Base-by-base conservation (phyloP, 129 eudicot species). In the Ambrosia artemisiifolia region DNA sequence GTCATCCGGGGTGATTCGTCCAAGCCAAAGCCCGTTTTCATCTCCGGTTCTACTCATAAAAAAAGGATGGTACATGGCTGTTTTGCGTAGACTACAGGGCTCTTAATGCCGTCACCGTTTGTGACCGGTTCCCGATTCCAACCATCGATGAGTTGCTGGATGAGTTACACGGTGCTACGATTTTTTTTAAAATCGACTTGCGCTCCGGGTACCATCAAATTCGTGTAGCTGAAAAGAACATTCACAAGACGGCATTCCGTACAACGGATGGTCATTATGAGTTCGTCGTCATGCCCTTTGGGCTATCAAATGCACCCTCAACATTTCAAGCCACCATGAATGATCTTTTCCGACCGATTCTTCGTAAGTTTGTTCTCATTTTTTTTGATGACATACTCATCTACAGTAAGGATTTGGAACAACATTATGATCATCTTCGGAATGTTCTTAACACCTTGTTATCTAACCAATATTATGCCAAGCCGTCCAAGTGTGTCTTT, bases 281-380 rank as follows among this genome's bases (percentile, higher is more conserved):
- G 28, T 24, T 24, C 28, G 28, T 24, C 28, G 28, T 24, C 28
- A 24, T 24, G 28, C 28, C 28, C 1, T 24, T 24, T 24, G 28
- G 28, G 28, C 28, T 24, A 24, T 24, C 28, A 24, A 24, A 67
- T 9, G 57, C 71, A 4, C 71, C 57, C 1, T 67, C 57, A 2
- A 20, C 71, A 3, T 67, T 67, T 7, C 71, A 44, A 11, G 3
- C 71, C 1, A 40, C 71, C 10, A 67, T 67, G 71, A 67, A 67
- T 5, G 28, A 24, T 24, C 28, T 24, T 24, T 24, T 24, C 28
- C 28, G 28, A 0, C 28, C 28, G 28, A 1, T 24, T 24, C 28
- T 24, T 24, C 28, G 28, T 24, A 24, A 24, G 28, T 24, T 24
- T 24, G 28, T 24, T 24, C 28, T 24, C 1, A 24, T 24, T 24